These are phyloP conservation scores for Mycena kentingensis DNA, from an alignment of 768 basidiomycete species.

Conservation along the genomic window DNA sequence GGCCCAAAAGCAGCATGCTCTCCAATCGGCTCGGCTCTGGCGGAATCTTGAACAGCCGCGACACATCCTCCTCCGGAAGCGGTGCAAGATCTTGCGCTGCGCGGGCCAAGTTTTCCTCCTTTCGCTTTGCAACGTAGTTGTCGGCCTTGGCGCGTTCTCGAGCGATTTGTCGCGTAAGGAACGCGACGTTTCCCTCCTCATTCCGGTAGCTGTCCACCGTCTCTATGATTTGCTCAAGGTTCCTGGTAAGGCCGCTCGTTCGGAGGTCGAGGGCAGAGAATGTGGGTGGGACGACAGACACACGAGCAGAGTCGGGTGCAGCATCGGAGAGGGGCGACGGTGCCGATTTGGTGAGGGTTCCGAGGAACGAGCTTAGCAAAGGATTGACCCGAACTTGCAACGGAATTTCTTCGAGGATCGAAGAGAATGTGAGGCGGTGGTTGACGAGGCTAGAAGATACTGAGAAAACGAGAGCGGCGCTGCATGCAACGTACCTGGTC, in stretches of 20 bases:
- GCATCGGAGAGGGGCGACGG: slow-evolving; percentile 40
- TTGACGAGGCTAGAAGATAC: slow-evolving; percentile 62
- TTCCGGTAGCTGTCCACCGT: slow-evolving; percentile 83
- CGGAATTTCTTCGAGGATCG: slow-evolving; percentile 84
- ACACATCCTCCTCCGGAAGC: slow-evolving; percentile 84
- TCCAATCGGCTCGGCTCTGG: slow-evolving; percentile 87
- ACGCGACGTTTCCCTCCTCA: slow-evolving; percentile 91
- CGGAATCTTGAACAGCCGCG: slow-evolving; percentile 84
- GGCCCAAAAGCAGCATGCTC: slow-evolving; percentile 81
- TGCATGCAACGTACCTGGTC: slow-evolving; percentile 58
- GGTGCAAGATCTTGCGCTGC: slow-evolving; percentile 83
- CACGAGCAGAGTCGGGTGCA: slow-evolving; percentile 40
- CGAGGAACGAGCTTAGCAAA: slow-evolving; percentile 77
- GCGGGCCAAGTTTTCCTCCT: slow-evolving; percentile 82
- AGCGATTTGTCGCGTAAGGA: slow-evolving; percentile 83
- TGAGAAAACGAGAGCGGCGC: slow-evolving; percentile 10
- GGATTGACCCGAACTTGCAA: slow-evolving; percentile 82
- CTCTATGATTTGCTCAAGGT: slow-evolving; percentile 84
- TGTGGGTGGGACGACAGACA: slow-evolving; percentile 54
- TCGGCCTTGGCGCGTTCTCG: slow-evolving; percentile 84
- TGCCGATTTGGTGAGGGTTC: slow-evolving; percentile 55
- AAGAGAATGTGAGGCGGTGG: slow-evolving; percentile 82
- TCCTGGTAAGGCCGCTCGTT: slow-evolving; percentile 66
- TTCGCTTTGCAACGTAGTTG: slow-evolving; percentile 76
- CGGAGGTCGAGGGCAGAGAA: slow-evolving; percentile 74